Evolutionary conservation across 805 yeast species (phyloP).

Genomic region (Ogataea neopini): DNA sequence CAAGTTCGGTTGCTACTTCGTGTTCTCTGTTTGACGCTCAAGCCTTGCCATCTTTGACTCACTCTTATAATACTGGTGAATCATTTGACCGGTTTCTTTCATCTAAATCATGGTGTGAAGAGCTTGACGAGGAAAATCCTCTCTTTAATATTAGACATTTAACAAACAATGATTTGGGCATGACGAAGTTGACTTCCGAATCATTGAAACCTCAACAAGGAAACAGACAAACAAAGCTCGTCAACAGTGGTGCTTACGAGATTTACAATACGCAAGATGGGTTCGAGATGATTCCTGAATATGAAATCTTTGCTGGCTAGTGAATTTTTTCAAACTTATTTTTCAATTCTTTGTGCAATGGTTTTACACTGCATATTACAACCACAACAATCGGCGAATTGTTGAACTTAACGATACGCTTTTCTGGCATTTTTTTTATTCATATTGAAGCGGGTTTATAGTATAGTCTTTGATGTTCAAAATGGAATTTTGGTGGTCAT

Average conservation of each 20-base stretch:
- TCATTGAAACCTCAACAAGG: conserved; percentile 1
- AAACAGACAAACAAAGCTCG: conserved; percentile 1
- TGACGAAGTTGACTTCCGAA: background rate
- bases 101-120: conserved; percentile 23
- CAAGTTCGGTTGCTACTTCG: conserved; percentile 16
- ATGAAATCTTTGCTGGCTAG: conserved; percentile 1
- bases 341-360: background rate
- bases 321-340: no score
- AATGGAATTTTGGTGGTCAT: background rate
- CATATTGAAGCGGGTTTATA: background rate
- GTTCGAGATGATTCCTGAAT: background rate
- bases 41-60: conserved; percentile 20
- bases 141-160: conserved; percentile 5
- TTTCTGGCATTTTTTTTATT: background rate
- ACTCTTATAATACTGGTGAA: conserved; percentile 19
- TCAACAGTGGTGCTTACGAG: conserved; percentile 7
- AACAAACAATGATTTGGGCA: conserved; percentile 6
- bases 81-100: conserved; percentile 14
- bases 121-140: conserved; percentile 16
- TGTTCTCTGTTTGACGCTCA: conserved; percentile 21
- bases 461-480: background rate
- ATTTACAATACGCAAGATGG: background rate
- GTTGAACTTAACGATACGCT: background rate
- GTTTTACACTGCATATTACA: background rate
- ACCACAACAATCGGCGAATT: background rate